phyloP scores from a whole-genome alignment of 495 filamentous ascomycete genomes.

The Hapsidospora chrysogenum region DNA sequence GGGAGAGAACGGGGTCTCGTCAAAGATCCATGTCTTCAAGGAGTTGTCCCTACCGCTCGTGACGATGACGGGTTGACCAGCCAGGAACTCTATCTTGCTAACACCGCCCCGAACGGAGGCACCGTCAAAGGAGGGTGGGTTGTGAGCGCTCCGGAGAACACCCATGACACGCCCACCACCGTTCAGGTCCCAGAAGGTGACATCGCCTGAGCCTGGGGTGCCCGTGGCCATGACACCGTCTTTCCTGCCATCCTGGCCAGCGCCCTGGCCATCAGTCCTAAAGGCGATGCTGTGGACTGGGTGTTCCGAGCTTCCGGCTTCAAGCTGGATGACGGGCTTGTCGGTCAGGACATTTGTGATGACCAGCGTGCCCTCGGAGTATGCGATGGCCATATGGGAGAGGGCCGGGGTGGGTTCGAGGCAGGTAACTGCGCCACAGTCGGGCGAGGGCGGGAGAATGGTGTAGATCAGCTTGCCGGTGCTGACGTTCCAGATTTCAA shows the following conservation, averaged over 20 bases:
- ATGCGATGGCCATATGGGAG: conserved; percentile 76
- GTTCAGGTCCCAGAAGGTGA: conserved; percentile 93
- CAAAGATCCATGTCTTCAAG: conserved; percentile 88
- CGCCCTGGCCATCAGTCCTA: conserved; percentile 77
- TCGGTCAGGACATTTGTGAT: conserved; percentile 71
- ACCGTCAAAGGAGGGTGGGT: conserved; percentile 38
- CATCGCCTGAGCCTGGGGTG: conserved; percentile 53
- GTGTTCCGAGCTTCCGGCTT: conserved; percentile 35
- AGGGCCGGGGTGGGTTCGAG: conserved; percentile 69
- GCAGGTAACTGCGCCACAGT: conserved; percentile 60
- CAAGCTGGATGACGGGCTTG: conserved; percentile 47
- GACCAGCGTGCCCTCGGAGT: conserved; percentile 57
- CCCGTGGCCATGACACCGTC: conserved; percentile 79
- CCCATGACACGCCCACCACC: conserved; percentile 68
- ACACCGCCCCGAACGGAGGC: conserved; percentile 34
- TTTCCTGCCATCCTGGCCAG: conserved; percentile 67
- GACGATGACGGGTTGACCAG: conserved; percentile 79
- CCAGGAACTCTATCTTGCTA: conserved; percentile 73
- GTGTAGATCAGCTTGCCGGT: conserved; percentile 80
- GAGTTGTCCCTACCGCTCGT: conserved; percentile 88
- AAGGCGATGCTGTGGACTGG: conserved; percentile 74
- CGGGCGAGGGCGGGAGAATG: conserved; percentile 48
- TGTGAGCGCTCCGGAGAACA: conserved; percentile 70
- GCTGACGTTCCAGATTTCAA: conserved; percentile 95
- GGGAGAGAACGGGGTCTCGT: conserved; percentile 69